Percentiles rank a stretch among this genome's conserved stretches.
phyloP scores from a whole-genome alignment of 371 early-diverging fungal species.

The Mucor mucedo region DNA sequence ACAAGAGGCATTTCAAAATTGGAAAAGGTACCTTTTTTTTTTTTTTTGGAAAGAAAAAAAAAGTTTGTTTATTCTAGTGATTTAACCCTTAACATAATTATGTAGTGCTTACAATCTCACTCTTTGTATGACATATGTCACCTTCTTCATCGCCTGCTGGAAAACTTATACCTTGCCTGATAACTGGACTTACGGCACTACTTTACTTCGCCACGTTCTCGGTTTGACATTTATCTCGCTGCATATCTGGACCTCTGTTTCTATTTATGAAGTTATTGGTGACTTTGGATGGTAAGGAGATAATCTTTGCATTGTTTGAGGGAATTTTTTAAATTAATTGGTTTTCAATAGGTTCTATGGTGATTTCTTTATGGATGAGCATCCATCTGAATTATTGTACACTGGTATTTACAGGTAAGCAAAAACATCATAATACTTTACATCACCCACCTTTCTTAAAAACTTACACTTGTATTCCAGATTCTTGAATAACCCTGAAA shows the following conservation, averaged over 20 bases:
- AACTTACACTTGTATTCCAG: conserved; percentile 30
- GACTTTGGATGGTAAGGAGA: conserved; percentile 82
- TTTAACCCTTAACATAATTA: background rate
- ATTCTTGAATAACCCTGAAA: conserved; percentile 89
- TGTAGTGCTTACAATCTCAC: conserved; percentile 86
- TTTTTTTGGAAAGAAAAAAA: no score
- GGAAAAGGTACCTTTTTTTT: conserved; percentile 71
- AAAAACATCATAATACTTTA: background rate
- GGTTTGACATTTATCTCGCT: conserved; percentile 78
- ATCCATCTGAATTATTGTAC: conserved; percentile 67
- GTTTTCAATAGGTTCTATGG: conserved; percentile 65
- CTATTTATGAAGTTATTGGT: conserved; percentile 88
- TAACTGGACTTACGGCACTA: conserved; percentile 71
- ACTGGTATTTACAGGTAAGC: conserved; percentile 83
- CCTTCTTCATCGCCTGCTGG: conserved; percentile 78
- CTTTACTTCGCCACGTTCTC: conserved; percentile 76
- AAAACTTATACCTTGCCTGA: conserved; percentile 76
- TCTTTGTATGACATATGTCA: conserved; percentile 83
- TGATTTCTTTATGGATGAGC: conserved; percentile 84
- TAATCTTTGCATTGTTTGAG: no score
- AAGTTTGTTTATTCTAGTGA: no score
- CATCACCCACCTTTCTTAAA: background rate
- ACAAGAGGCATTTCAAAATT: conserved; percentile 89
- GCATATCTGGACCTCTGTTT: conserved; percentile 85
- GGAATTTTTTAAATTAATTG: background rate